These are phyloP conservation scores for Kluyveromyces aestuarii DNA, from an alignment of 805 yeast species.

Conservation along the genomic window DNA sequence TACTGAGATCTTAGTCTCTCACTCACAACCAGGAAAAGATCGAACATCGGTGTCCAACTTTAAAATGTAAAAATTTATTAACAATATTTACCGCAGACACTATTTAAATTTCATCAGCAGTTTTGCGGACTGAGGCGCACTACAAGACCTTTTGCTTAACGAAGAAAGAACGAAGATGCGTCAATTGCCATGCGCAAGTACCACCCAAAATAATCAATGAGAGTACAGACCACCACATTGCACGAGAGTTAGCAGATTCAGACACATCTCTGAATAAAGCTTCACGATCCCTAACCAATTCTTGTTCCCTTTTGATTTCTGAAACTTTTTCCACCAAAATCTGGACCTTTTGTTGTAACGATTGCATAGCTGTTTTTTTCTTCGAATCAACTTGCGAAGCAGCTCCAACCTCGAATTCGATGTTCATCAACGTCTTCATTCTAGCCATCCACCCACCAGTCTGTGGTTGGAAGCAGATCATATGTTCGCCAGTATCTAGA, in stretches of 20 bases:
- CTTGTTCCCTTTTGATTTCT: constrained; percentile 59
- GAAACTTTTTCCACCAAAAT: constrained; percentile 45
- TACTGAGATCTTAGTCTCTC: too few species aligned
- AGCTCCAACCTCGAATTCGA: constrained; percentile 62
- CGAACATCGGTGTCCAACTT: neutral
- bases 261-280: constrained; percentile 63
- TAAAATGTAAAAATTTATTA: neutral
- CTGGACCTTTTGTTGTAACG: constrained; percentile 48
- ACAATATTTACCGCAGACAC: neutral
- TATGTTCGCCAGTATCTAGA: constrained; percentile 68
- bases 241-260: constrained; percentile 60
- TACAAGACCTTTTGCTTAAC: constrained; percentile 58
- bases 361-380: constrained; percentile 46
- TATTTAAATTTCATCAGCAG: neutral
- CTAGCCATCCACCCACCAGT: constrained; percentile 55
- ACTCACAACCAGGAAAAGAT: too few species aligned
- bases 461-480: constrained; percentile 53
- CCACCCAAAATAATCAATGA: constrained; percentile 56
- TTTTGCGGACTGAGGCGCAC: neutral
- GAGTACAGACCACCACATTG: constrained; percentile 63
- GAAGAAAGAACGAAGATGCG: constrained; percentile 64
- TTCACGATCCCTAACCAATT: constrained; percentile 64
- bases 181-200: constrained; percentile 67
- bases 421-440: constrained; percentile 45
- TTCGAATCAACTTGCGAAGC: constrained; percentile 60